Percentiles rank a stretch among this genome's conserved stretches.
phyloP scores from a whole-genome alignment of 1,139 yeast species.

The Eremothecium gossypii region DNA sequence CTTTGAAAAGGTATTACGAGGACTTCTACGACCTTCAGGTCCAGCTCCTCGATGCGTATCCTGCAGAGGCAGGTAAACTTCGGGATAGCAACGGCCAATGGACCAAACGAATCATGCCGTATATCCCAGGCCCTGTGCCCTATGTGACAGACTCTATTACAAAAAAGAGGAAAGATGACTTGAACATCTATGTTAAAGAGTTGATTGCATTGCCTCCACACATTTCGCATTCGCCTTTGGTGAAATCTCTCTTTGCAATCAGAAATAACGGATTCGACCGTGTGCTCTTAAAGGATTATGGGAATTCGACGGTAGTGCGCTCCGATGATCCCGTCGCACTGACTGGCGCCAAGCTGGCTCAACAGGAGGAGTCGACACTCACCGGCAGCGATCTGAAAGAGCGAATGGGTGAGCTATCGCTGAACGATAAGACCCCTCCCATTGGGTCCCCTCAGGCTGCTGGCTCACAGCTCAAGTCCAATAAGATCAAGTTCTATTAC shows the following conservation, averaged over 20 bases:
- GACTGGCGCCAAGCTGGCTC: neutral
- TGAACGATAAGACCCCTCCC: conserved; percentile 15
- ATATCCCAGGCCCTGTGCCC: conserved; percentile 92
- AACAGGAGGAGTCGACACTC: conserved; percentile 24
- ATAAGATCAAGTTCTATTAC: conserved; percentile 75
- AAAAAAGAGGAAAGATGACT: conserved; percentile 71
- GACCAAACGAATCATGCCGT: conserved; percentile 72
- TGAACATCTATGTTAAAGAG: conserved; percentile 73
- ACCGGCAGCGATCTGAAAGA: conserved; percentile 25
- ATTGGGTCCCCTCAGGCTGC: conserved; percentile 25
- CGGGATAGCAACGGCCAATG: conserved; percentile 39
- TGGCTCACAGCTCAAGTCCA: conserved; percentile 21
- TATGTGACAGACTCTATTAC: conserved; percentile 86
- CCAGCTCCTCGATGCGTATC: conserved; percentile 70
- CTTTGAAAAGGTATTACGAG: conserved; percentile 82
- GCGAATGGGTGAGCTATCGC: conserved; percentile 22
- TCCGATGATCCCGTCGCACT: conserved; percentile 1
- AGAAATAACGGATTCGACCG: conserved; percentile 37
- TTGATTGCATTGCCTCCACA: conserved; percentile 68
- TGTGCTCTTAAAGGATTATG: conserved; percentile 21
- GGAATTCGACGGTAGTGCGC: neutral
- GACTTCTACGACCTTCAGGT: conserved; percentile 95
- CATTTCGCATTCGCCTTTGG: conserved; percentile 63
- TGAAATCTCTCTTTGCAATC: conserved; percentile 60
- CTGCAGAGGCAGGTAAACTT: conserved; percentile 80